A percentile compares a stretch with the other conserved stretches of the same genome.
Evolutionary conservation across 495 filamentous ascomycete genomes (phyloP).

Genomic region (Ramalina intermedia): DNA sequence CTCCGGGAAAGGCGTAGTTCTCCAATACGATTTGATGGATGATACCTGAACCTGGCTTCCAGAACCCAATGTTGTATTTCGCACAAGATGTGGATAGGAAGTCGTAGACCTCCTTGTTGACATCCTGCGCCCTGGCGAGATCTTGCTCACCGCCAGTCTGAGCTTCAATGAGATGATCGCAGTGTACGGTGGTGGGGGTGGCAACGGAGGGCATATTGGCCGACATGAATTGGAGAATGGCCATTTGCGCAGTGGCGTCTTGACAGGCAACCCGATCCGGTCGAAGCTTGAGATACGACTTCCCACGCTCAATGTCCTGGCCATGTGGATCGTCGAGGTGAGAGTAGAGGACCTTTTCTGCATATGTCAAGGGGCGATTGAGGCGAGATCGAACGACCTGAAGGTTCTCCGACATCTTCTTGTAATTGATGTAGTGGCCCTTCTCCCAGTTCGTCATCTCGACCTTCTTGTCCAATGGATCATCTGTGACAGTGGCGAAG

Average conservation of each 20-base stretch:
- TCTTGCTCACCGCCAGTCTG: conserved; percentile 91
- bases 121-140: conserved; percentile 74
- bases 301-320: conserved; percentile 90
- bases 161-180: conserved; percentile 98
- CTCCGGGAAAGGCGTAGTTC: conserved; percentile 98
- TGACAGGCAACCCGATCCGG: conserved; percentile 98
- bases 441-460: conserved; percentile 70
- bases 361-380: conserved; percentile 84
- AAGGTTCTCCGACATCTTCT: conserved; percentile 98
- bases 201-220: conserved; percentile 90
- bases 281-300: conserved; percentile 87
- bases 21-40: conserved; percentile 98
- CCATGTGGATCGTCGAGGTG: conserved; percentile 94
- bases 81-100: conserved; percentile 89
- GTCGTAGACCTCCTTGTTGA: conserved; percentile 99
- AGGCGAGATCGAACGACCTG: conserved; percentile 73
- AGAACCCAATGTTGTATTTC: conserved; percentile 99
- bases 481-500: conserved; percentile 47
- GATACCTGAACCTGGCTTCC: conserved; percentile 96
- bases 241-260: conserved; percentile 99
- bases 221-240: conserved; percentile 98
- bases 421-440: conserved; percentile 72
- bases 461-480: conserved; percentile 59
- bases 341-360: conserved; percentile 98
- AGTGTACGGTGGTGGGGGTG: conserved; percentile 94